Percentiles rank a stretch among this genome's conserved stretches.
These are phyloP conservation scores for Colletotrichum spinosum DNA, from an alignment of 2,329 filamentous ascomycete genomes.

Conservation along the genomic window DNA sequence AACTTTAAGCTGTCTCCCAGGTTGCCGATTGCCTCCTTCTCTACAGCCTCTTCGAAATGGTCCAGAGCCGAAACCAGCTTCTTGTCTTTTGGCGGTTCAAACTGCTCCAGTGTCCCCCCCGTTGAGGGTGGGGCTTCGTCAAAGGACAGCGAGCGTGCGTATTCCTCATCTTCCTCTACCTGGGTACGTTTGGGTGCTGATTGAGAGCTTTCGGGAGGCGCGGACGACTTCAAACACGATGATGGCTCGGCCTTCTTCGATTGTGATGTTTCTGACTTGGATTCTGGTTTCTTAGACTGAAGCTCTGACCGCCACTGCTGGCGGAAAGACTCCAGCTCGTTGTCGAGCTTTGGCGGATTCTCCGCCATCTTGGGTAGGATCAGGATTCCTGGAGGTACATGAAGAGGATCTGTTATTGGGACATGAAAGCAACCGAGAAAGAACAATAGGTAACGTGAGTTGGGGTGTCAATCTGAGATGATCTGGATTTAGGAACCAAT, in stretches of 20 bases:
- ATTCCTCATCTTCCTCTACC: slow-evolving; percentile 51
- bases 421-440: slow-evolving; percentile 1
- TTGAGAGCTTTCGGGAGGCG: slow-evolving; percentile 41
- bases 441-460: too few species aligned
- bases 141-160: slow-evolving; percentile 48
- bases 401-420: slow-evolving; percentile 4
- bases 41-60: slow-evolving; percentile 91
- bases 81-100: slow-evolving; percentile 42
- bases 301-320: slow-evolving; percentile 89
- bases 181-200: slow-evolving; percentile 26
- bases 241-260: slow-evolving; percentile 44
- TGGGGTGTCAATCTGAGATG: background rate
- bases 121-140: slow-evolving; percentile 42
- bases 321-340: slow-evolving; percentile 88
- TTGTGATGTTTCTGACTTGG: slow-evolving; percentile 13
- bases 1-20: slow-evolving; percentile 89
- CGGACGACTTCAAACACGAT: slow-evolving; percentile 24
- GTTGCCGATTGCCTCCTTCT: slow-evolving; percentile 86
- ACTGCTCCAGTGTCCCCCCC: slow-evolving; percentile 5
- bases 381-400: background rate
- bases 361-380: slow-evolving; percentile 14
- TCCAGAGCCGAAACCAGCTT: slow-evolving; percentile 84
- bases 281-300: slow-evolving; percentile 49
- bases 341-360: slow-evolving; percentile 57
- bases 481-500: background rate